Base-by-base conservation (phyloP, 108 stramenopile genomes). In the Skeletonema tropicum region DNA sequence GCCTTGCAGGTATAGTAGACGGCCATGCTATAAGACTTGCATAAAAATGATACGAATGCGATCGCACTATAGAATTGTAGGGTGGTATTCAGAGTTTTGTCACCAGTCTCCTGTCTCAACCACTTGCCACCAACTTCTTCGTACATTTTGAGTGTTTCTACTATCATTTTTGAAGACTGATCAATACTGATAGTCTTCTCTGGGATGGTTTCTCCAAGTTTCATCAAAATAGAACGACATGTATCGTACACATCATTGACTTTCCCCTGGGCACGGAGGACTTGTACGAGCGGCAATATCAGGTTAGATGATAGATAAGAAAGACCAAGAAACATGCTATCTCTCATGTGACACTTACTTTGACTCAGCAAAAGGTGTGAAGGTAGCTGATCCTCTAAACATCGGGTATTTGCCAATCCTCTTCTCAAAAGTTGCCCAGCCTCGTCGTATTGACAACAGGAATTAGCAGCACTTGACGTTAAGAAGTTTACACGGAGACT, bases 221-320 rank as follows among this genome's bases (percentile, higher is more conserved):
- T 3, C 6, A 3, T 3, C 21, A 60, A 21, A 3, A 21, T 6
- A 1, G 13, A 29, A 32, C 3, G 0, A 21, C 59, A 60, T 14
- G 59, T 60, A 5, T n/a, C n/a, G 59, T 60, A 25, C 0, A 21
- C 59, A 21, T 6, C 59, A 0, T 5, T 21, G 0, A 5, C 5
- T 6, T 60, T 32, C 23, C 59, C 59, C 29, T 57, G 12, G 59
- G n/a, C 36, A 76, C 63, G 19, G 64, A 70, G 13, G 63, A 39
- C 72, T 71, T 36, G 2, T 29, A 29, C 26, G 26, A 29, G 1
- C 26, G 26, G 73, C 70, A 30, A 71, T 58, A 25, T 55, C 32
- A 26, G 32, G 26, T 29, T 46, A 10, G 38, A 11, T 12, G 10
- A 11, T 29, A 2, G 2, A 29, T 29, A 2, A 29, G 26, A 29